Evolutionary conservation across 805 yeast species (phyloP), one percentile per base, ranked within the genome.

Genomic region (Hanseniaspora clermontiae): DNA sequence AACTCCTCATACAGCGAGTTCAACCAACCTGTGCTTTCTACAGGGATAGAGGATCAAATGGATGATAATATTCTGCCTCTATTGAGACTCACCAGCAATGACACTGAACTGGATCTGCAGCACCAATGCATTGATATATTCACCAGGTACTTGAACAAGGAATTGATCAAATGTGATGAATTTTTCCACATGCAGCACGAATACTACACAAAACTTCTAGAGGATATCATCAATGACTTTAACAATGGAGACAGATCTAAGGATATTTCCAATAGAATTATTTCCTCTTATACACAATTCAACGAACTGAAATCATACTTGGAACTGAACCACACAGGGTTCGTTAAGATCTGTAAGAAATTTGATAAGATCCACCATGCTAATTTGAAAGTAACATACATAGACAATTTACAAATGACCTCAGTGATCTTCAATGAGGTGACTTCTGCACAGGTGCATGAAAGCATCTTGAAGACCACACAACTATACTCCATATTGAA

Each of bases 341-440:
- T 91, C 68, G 78, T 86, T 52, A 91, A 91, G 70, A 90, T 91
- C 43, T 76, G 89, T 61, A 91, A 91, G 68, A 91, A 91, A 70
- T 93, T 87, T 67, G 96, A 93, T 70, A 91, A 91, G 67, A 81
- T 87, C 11, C 72, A 87, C 61, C 77, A 78, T 58, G 79, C 85
- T 40, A 67, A 77, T 31, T 71, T 85, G 42, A 82, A 82, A 62
- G 71, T 71, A n/a, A 74, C 72, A 31, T 88, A 86, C 65, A 70
- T 86, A 64, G 65, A 70, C 15, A 68, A 70, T 48, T 68, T 83
- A 34, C 73, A 76, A 2, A 60, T 64, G 19, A 69, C 72, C 52
- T 74, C 85, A 0, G 73, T 77, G 47, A 77, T 83, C 11, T 91
- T 90, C 66, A 63, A 73, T 29, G 72, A 68, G 2, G 64, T 68